A percentile compares a stretch with the other conserved stretches of the same genome.
These are phyloP conservation scores for Heliosperma pusillum DNA, from an alignment of 148 eudicot genomes.

Conservation along the genomic window DNA sequence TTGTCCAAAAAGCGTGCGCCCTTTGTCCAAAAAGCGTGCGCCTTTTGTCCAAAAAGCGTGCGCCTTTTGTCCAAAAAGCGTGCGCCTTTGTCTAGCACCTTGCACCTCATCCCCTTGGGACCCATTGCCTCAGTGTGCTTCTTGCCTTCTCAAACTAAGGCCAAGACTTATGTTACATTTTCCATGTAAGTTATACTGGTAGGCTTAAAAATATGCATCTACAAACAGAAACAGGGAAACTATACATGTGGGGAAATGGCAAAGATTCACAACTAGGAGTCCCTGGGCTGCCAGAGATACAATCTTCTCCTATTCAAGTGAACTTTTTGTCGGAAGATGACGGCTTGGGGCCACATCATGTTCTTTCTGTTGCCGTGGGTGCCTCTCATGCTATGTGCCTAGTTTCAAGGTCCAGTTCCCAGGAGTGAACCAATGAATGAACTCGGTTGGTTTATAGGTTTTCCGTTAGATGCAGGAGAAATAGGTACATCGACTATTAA, in stretches of 20 bases:
- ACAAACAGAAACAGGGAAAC: conserved; percentile 60
- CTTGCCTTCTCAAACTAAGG: too few relatives aligned
- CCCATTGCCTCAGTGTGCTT: too few relatives aligned
- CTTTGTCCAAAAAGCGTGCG: too few relatives aligned
- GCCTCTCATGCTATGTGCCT: conserved; percentile 89
- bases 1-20: too few relatives aligned
- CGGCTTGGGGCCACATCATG: conserved; percentile 56
- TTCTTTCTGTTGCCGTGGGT: conserved; percentile 67
- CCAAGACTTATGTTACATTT: neutral
- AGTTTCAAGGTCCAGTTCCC: conserved; percentile 45
- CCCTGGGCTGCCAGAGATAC: conserved; percentile 86
- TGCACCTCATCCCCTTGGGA: too few relatives aligned
- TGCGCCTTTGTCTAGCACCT: too few relatives aligned
- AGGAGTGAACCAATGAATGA: neutral
- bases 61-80: too few relatives aligned
- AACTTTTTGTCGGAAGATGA: conserved; percentile 77
- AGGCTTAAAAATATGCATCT: neutral
- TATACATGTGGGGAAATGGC: conserved; percentile 92
- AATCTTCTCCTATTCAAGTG: conserved; percentile 72
- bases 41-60: too few relatives aligned
- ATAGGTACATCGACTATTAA: neutral
- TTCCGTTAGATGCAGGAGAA: neutral
- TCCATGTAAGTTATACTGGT: neutral
- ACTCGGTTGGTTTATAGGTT: neutral
- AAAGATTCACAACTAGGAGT: conserved; percentile 86